phyloP scores from a whole-genome alignment of 1,139 yeast genomes.

The Taiozyma onychis region DNA sequence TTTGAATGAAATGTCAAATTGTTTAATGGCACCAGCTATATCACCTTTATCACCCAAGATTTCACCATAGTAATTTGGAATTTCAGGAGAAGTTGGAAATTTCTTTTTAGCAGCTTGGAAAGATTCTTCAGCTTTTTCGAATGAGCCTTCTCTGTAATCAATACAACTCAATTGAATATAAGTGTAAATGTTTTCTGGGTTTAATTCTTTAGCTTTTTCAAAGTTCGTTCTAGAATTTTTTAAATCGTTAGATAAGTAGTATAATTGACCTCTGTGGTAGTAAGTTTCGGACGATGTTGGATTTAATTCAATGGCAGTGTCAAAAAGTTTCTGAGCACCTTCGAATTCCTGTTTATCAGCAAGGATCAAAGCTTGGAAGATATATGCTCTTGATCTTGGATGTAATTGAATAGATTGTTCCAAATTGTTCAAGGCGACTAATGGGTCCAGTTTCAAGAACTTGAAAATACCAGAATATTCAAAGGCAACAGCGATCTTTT shows the following conservation, averaged over 20 bases:
- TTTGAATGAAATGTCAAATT: slow-evolving; percentile 83
- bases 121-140: slow-evolving; percentile 53
- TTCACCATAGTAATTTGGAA: slow-evolving; percentile 95
- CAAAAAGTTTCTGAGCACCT: slow-evolving; percentile 54
- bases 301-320: slow-evolving; percentile 63
- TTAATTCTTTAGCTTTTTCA: slow-evolving; percentile 66
- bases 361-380: slow-evolving; percentile 76
- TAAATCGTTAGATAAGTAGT: slow-evolving; percentile 74
- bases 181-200: slow-evolving; percentile 75
- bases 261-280: slow-evolving; percentile 93
- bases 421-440: slow-evolving; percentile 42
- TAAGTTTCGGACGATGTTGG: slow-evolving; percentile 72
- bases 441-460: slow-evolving; percentile 74
- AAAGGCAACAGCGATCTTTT: slow-evolving; percentile 63
- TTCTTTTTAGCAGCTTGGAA: slow-evolving; percentile 69
- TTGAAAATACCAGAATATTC: slow-evolving; percentile 81
- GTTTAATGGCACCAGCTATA: slow-evolving; percentile 64
- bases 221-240: slow-evolving; percentile 70
- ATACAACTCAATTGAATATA: slow-evolving; percentile 92
- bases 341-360: slow-evolving; percentile 69
- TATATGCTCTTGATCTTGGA: slow-evolving; percentile 80
- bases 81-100: slow-evolving; percentile 87
- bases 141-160: slow-evolving; percentile 74
- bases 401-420: slow-evolving; percentile 54
- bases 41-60: slow-evolving; percentile 81